A percentile compares a stretch with the other conserved stretches of the same genome.
Conservation (phyloP, 768 basidiomycete genomes). For the Boletus pseudopeckii region DNA sequence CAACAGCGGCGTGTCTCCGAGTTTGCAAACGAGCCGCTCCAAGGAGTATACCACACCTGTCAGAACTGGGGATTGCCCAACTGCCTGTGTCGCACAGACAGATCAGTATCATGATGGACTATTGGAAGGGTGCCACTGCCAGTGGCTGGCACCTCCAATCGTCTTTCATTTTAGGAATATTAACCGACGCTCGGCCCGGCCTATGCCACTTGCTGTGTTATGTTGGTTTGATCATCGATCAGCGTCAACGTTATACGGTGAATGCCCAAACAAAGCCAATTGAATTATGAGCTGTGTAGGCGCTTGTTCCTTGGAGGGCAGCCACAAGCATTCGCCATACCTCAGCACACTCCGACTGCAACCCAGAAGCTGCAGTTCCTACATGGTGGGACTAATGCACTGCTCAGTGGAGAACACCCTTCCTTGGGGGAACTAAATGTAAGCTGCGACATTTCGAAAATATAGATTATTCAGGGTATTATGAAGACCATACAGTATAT, state of each 20-base stretch:
- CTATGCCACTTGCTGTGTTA: conserved; percentile 13
- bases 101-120: not conserved
- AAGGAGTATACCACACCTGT: not conserved
- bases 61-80: not conserved
- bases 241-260: too few species aligned
- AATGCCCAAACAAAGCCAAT: not conserved
- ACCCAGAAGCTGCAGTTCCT: not conserved
- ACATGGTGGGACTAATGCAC: not conserved
- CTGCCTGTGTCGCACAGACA: not conserved
- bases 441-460: not conserved
- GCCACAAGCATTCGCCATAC: not conserved
- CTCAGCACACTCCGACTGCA: not conserved
- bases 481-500: not conserved
- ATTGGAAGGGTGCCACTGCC: not conserved
- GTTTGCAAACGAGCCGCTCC: too few species aligned
- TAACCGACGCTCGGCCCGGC: not conserved
- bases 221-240: not conserved
- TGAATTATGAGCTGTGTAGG: conserved; percentile 1
- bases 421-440: too few species aligned
- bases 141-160: not conserved
- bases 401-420: not conserved
- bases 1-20: not conserved
- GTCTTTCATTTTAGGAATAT: not conserved
- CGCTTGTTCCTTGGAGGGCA: conserved; percentile 2
- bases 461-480: not conserved